phyloP scores from a whole-genome alignment of 2,329 filamentous ascomycete genomes.

The Monosporascus sp. region DNA sequence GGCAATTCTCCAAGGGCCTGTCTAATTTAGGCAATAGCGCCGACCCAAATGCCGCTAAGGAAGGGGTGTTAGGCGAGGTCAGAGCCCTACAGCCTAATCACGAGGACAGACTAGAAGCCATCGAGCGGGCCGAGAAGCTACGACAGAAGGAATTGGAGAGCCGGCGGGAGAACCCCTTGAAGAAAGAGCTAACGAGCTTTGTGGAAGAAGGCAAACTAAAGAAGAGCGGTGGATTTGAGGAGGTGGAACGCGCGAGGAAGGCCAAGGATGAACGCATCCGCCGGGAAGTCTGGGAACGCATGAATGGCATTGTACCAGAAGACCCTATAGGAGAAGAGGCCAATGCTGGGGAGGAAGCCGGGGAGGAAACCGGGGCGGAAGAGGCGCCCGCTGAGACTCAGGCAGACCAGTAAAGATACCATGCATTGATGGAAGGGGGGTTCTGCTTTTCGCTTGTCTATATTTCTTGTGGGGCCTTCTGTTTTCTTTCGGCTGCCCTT shows the following conservation, averaged over 20 bases:
- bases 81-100: constrained; percentile 92
- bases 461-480: not conserved
- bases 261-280: constrained; percentile 83
- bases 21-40: constrained; percentile 46
- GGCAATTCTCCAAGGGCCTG: constrained; percentile 53
- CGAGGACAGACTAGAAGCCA: constrained; percentile 86
- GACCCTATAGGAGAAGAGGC: constrained; percentile 34
- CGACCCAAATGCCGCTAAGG: constrained; percentile 80
- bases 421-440: no score
- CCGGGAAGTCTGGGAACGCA: constrained; percentile 69
- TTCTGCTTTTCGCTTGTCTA: not conserved
- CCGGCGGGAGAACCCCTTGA: constrained; percentile 69
- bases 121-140: constrained; percentile 91
- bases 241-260: constrained; percentile 79
- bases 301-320: constrained; percentile 52
- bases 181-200: constrained; percentile 78
- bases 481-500: not conserved
- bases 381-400: not conserved
- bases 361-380: not conserved
- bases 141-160: constrained; percentile 82
- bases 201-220: constrained; percentile 89
- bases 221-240: constrained; percentile 93
- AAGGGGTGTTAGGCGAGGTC: constrained; percentile 87
- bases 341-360: constrained; percentile 2
- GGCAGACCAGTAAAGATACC: not conserved